Percentiles rank a stretch among this genome's conserved stretches.
Conservation (phyloP, 495 filamentous ascomycete species). For the Ramalina peruviana region DNA sequence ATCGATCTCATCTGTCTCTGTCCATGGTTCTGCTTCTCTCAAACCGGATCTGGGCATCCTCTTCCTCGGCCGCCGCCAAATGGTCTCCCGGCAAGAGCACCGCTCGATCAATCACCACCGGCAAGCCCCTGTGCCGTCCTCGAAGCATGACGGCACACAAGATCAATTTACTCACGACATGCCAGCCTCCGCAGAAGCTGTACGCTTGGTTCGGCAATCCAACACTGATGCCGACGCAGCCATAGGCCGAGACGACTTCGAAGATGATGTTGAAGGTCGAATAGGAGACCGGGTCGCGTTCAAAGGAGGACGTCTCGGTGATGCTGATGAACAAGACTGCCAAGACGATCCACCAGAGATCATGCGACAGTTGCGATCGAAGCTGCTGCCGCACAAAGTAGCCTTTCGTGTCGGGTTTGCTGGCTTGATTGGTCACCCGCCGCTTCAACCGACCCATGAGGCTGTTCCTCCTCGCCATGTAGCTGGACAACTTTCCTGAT, state of each 20-base stretch:
- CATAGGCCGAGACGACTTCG: constrained; percentile 71
- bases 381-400: constrained; percentile 52
- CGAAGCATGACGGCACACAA: constrained; percentile 65
- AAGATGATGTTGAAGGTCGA: constrained; percentile 79
- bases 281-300: constrained; percentile 50
- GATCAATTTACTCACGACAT: constrained; percentile 58
- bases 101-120: constrained; percentile 69
- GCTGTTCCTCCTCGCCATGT: constrained; percentile 10
- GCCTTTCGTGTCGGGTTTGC: constrained; percentile 23
- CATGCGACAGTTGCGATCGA: constrained; percentile 68
- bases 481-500: no score
- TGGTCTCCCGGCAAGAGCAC: constrained; percentile 52
- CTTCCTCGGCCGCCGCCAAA: constrained; percentile 37
- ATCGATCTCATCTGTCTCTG: not conserved
- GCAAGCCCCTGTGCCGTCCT: constrained; percentile 66
- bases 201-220: constrained; percentile 54
- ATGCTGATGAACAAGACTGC: constrained; percentile 61
- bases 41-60: constrained; percentile 38
- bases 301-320: constrained; percentile 55
- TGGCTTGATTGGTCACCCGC: constrained; percentile 13
- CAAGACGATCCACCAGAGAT: constrained; percentile 73
- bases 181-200: constrained; percentile 61
- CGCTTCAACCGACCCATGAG: constrained; percentile 12
- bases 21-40: constrained; percentile 20
- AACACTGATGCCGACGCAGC: constrained; percentile 70